Evolutionary conservation across 106 monocot species (phyloP), one percentile per base, ranked within the genome.

Genomic region (Phalaenopsis equestris): DNA sequence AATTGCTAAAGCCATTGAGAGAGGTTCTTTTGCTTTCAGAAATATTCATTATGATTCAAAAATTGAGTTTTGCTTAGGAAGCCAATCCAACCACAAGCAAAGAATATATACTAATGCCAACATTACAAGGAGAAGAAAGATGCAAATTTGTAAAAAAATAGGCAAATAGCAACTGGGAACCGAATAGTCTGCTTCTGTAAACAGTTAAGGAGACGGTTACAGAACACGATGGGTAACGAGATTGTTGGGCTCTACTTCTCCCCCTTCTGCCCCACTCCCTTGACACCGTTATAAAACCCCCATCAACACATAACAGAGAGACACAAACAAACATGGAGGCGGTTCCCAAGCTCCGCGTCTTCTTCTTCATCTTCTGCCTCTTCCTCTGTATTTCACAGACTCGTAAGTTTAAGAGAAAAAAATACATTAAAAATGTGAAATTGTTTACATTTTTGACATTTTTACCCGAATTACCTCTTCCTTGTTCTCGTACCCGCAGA

Each of bases 291-390:
- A 70, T 70, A 70, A 73, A 8, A 43, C 18, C 47, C 37, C 3
- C 12, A 68, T 9, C 68, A 37, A 37, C 48, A 16, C 72, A 9
- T 11, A 42, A 8, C 8, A 61, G 42, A 57, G 0, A 65, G 21
- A 65, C 12, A 39, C 18, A 73, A 21, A 78, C 42, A 43, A n/a
- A 19, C 7, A 83, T 73, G 79, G 43, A 43, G 78, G 36, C 23
- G 67, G 43, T 61, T 76, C 67, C 57, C 46, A 85, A 55, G 47
- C 47, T 24, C 37, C 77, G 78, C 6, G 37, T 74, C 78, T 8
- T 70, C 77, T 39, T 81, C 77, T 24, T 85, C 77, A 21, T 81
- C 77, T 24, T 85, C 81, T 81, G 24, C 78, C 17, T 81, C 56
- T 58, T 42, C 81, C 30, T 78, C 77, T 77, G 8, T 48, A 45